These are phyloP conservation scores for Xylaria hypoxylon DNA, from an alignment of 2,329 filamentous ascomycete genomes.

Conservation along the genomic window DNA sequence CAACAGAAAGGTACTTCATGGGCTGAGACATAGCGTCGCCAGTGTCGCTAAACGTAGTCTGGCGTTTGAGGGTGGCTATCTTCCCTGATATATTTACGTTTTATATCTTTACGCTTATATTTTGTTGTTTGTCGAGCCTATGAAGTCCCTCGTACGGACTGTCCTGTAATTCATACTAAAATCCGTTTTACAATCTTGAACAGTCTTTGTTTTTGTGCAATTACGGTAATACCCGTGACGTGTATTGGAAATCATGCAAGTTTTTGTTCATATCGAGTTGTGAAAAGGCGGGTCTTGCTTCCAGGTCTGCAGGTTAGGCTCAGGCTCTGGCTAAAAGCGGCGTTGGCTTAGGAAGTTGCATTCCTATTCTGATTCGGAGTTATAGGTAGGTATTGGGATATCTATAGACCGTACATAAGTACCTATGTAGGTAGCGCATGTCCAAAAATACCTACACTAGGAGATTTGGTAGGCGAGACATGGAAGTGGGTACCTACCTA, in stretches of 20 bases:
- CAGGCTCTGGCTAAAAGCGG: constrained; percentile 1
- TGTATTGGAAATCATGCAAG: constrained; percentile 20
- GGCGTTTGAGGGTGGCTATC: constrained; percentile 28
- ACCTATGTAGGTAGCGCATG: too few species aligned
- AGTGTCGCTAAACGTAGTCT: constrained; percentile 14
- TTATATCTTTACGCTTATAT: constrained; percentile 19
- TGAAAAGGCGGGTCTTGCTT: constrained; percentile 20
- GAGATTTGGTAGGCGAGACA: too few species aligned
- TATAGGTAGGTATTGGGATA: too few species aligned
- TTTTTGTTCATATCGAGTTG: constrained; percentile 16
- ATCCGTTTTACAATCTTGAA: constrained; percentile 21
- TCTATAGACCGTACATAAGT: too few species aligned
- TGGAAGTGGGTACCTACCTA: too few species aligned
- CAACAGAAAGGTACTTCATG: constrained; percentile 21
- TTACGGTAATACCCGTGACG: constrained; percentile 16
- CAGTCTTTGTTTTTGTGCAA: constrained; percentile 21
- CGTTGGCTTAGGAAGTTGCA: too few species aligned
- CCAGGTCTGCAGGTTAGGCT: too few species aligned
- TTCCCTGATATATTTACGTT: constrained; percentile 23
- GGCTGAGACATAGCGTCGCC: constrained; percentile 7
- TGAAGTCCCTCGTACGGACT: constrained; percentile 11
- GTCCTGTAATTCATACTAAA: constrained; percentile 27
- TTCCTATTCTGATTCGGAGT: too few species aligned
- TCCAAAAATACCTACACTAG: too few species aligned
- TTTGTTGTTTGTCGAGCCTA: constrained; percentile 24